A percentile compares a stretch with the other conserved stretches of the same genome.
Evolutionary conservation across 768 basidiomycete genomes (phyloP).

Genomic region (Boletus insuetus): DNA sequence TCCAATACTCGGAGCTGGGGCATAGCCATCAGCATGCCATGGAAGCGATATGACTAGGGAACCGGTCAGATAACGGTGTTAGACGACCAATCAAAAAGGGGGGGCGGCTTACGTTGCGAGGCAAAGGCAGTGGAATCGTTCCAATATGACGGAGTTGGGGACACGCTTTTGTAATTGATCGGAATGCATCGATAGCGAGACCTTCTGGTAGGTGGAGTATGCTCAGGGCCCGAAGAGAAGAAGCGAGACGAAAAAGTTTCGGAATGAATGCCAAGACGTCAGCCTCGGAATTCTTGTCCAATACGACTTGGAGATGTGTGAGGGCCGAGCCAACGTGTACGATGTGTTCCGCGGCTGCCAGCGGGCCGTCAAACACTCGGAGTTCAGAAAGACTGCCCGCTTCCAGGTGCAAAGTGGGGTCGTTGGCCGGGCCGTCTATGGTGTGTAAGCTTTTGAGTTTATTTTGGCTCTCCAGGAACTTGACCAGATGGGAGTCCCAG

Average conservation of each 20-base stretch:
- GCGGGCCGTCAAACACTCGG: constrained; percentile 43
- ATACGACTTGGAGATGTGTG: constrained; percentile 42
- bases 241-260: constrained; percentile 27
- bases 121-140: constrained; percentile 35
- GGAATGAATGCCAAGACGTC: constrained; percentile 33
- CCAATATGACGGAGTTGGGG: constrained; percentile 39
- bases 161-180: constrained; percentile 33
- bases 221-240: constrained; percentile 36
- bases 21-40: constrained; percentile 34
- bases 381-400: constrained; percentile 40
- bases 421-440: constrained; percentile 22
- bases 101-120: constrained; percentile 32
- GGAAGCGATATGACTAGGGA: constrained; percentile 34
- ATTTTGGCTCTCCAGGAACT: constrained; percentile 48
- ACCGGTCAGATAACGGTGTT: constrained; percentile 20
- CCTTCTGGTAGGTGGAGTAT: constrained; percentile 36
- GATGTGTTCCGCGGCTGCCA: constrained; percentile 42
- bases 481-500: constrained; percentile 47
- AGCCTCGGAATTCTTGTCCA: constrained; percentile 37
- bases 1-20: constrained; percentile 35
- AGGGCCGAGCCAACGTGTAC: constrained; percentile 35
- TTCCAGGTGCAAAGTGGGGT: constrained; percentile 25
- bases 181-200: constrained; percentile 28
- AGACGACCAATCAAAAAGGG: background rate
- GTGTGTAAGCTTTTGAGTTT: constrained; percentile 40